Conservation (phyloP, 2,329 filamentous ascomycete species). For the Aspergillus piperis region DNA sequence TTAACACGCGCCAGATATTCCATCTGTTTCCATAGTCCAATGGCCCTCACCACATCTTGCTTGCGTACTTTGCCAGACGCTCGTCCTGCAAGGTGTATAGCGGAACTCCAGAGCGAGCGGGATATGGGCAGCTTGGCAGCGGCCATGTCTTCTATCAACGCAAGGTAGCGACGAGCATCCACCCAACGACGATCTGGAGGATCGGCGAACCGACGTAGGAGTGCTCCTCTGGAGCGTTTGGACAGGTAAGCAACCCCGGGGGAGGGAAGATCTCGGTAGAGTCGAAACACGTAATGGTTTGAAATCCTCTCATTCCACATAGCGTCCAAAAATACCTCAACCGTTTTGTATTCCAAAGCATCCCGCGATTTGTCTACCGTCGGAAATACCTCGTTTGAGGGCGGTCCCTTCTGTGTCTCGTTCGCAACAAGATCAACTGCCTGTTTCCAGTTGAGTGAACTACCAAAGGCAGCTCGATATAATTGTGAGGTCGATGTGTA, state of each 20-base stretch:
- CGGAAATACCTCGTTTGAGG: constrained; percentile 33
- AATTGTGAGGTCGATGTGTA: constrained; percentile 26
- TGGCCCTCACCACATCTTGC: constrained; percentile 65
- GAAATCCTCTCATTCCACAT: constrained; percentile 47
- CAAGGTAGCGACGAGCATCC: constrained; percentile 77
- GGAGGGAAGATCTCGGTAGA: constrained; percentile 55
- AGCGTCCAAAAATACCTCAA: constrained; percentile 43
- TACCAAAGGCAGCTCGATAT: constrained; percentile 26
- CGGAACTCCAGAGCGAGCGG: constrained; percentile 76
- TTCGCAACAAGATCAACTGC: constrained; percentile 42
- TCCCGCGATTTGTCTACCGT: constrained; percentile 27
- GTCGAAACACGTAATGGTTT: constrained; percentile 53
- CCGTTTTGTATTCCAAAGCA: constrained; percentile 37
- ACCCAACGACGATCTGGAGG: constrained; percentile 39
- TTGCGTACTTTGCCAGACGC: constrained; percentile 63
- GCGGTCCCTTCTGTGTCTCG: constrained; percentile 26
- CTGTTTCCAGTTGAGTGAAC: constrained; percentile 27
- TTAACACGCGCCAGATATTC: constrained; percentile 67
- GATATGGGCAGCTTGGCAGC: constrained; percentile 69
- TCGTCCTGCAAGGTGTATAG: constrained; percentile 75
- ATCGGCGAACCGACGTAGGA: constrained; percentile 70
- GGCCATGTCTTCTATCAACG: constrained; percentile 80
- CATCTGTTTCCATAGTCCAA: constrained; percentile 88
- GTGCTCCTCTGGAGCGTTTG: constrained; percentile 56
- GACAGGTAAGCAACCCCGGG: constrained; percentile 57